Conservation (phyloP, 2,329 filamentous ascomycete genomes). For the Colletotrichum sp. region DNA sequence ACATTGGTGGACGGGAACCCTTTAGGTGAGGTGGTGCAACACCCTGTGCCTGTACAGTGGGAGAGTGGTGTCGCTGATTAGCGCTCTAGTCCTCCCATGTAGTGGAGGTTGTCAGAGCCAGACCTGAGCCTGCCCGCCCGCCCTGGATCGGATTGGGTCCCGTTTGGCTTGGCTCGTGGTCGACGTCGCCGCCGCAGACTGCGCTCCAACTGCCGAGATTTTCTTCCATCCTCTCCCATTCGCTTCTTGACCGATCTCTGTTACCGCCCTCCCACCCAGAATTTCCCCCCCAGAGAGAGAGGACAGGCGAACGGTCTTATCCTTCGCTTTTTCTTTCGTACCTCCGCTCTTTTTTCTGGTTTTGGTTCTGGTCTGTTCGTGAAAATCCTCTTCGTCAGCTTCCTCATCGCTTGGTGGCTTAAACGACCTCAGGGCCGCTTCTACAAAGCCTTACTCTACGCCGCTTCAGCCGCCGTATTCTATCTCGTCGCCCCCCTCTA, state of each 20-base stretch:
- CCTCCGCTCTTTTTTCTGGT: neutral
- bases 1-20: neutral
- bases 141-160: neutral
- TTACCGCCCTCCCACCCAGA: slow-evolving; percentile 4
- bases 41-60: neutral
- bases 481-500: slow-evolving; percentile 21
- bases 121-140: neutral
- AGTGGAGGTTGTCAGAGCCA: neutral
- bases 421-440: slow-evolving; percentile 17
- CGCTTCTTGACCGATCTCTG: slow-evolving; percentile 10
- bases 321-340: slow-evolving; percentile 11
- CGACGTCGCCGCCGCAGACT: slow-evolving; percentile 12
- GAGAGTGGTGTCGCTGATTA: neutral
- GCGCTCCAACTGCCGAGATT: slow-evolving; percentile 19
- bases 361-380: slow-evolving; percentile 3
- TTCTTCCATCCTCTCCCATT: slow-evolving; percentile 17
- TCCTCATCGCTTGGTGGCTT: slow-evolving; percentile 25
- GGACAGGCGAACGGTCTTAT: slow-evolving; percentile 18
- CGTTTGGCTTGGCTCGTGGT: slow-evolving; percentile 2
- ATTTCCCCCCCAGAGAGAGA: slow-evolving; percentile 4
- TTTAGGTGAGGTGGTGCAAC: neutral
- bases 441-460: slow-evolving; percentile 17
- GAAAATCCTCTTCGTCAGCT: slow-evolving; percentile 24
- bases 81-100: neutral
- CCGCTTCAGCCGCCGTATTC: slow-evolving; percentile 19